Conservation (phyloP, 345 rosid genomes). For the Arabidopsis suecica region DNA sequence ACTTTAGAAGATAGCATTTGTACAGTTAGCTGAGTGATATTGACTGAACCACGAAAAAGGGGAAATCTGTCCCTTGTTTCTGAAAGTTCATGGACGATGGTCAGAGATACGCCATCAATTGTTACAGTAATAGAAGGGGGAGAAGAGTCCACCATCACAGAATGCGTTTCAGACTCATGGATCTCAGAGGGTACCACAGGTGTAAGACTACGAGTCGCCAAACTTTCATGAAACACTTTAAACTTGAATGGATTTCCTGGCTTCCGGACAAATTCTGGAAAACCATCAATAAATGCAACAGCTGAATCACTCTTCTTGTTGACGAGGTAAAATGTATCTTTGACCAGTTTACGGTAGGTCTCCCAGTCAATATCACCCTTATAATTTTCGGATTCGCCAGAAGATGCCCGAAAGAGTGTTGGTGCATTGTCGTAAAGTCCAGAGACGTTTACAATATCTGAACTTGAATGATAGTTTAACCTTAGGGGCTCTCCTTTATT, state of each 20-base stretch:
- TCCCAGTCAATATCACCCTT: constrained; percentile 69
- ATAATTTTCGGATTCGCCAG: constrained; percentile 60
- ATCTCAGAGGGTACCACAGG: constrained; percentile 43
- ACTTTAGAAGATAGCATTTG: constrained; percentile 68
- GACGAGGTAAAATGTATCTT: constrained; percentile 70
- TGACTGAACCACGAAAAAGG: constrained; percentile 67
- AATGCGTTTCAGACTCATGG: constrained; percentile 46
- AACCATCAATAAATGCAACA: constrained; percentile 75
- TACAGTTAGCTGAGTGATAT: constrained; percentile 53
- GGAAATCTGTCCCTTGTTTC: constrained; percentile 71
- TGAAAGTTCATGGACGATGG: constrained; percentile 77
- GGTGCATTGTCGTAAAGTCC: constrained; percentile 58
- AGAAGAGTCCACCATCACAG: constrained; percentile 49
- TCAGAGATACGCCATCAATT: constrained; percentile 61
- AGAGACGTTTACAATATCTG: constrained; percentile 74
- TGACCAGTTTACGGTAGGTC: constrained; percentile 60
- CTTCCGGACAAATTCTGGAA: constrained; percentile 84
- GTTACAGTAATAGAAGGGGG: constrained; percentile 62
- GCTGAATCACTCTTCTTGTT: constrained; percentile 83
- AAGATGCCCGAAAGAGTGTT: constrained; percentile 68
- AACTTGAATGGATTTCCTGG: constrained; percentile 96
- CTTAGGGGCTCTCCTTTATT: constrained; percentile 71
- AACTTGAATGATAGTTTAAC: constrained; percentile 64
- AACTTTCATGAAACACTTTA: constrained; percentile 61
- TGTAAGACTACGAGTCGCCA: constrained; percentile 43